Evolutionary conservation across 257 asterid genomes (phyloP).

Genomic region (Jacaranda copaia): DNA sequence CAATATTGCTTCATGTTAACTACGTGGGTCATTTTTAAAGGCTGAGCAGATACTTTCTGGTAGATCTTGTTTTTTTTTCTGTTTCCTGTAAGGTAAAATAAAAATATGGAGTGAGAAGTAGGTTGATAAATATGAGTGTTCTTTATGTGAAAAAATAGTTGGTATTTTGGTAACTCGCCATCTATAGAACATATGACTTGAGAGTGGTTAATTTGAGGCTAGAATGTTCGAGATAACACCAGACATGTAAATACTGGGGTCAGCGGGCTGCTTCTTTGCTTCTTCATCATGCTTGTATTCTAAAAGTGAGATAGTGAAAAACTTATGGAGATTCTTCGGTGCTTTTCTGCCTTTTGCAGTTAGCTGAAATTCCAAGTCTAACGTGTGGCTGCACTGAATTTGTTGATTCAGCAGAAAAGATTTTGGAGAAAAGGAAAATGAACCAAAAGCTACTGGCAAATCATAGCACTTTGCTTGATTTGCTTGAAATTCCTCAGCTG

Average conservation of each 20-base stretch:
- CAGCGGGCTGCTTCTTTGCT: not conserved
- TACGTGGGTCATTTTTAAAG: not conserved
- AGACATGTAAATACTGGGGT: not conserved
- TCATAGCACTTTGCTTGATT: conserved; percentile 82
- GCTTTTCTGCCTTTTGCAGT: conserved; percentile 54
- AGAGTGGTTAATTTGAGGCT: not conserved
- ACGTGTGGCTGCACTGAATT: conserved; percentile 82
- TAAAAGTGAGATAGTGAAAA: not conserved
- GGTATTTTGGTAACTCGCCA: not conserved
- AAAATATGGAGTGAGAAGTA: not conserved
- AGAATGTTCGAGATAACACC: not conserved
- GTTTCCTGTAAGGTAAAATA: not conserved
- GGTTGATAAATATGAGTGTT: not conserved
- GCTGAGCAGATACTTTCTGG: not conserved
- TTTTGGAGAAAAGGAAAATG: conserved; percentile 82
- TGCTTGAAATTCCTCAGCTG: conserved; percentile 94
- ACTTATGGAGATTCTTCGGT: not conserved
- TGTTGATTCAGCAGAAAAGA: conserved; percentile 73
- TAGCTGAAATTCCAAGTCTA: conserved; percentile 76
- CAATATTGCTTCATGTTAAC: too few relatives aligned
- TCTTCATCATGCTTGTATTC: conserved; percentile 5
- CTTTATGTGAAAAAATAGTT: not conserved
- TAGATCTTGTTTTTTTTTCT: not conserved
- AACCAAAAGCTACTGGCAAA: conserved; percentile 76
- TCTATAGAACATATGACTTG: not conserved